Percentiles rank a stretch among this genome's conserved stretches.
Conservation (phyloP, 1,284 basidiomycete species). For the Trichosporon sp. region DNA sequence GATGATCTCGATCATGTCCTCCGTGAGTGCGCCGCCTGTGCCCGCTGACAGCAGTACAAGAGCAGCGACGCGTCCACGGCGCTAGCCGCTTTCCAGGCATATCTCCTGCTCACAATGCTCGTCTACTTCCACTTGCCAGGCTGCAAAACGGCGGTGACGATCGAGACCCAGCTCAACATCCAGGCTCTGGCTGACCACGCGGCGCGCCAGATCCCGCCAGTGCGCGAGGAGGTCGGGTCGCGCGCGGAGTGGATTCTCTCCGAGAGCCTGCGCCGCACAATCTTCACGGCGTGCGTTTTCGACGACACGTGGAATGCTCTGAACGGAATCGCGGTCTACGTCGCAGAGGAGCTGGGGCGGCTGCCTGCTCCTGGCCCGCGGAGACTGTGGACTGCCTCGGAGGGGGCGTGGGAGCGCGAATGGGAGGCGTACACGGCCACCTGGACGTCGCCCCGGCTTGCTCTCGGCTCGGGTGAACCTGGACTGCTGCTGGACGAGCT, state of each 20-base stretch:
- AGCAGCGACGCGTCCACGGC: neutral
- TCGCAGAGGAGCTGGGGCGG: conserved; percentile 9
- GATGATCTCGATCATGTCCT: neutral
- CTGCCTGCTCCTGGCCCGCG: conserved; percentile 9
- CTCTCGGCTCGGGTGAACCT: neutral
- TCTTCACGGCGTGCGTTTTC: conserved; percentile 12
- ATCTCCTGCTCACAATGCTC: conserved; percentile 11
- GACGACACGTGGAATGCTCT: conserved; percentile 12
- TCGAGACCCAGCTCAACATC: conserved; percentile 10
- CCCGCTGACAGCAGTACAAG: neutral
- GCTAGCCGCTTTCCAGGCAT: conserved; percentile 13
- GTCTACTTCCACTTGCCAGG: conserved; percentile 8
- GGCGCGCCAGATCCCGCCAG: neutral
- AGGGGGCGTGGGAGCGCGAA: neutral
- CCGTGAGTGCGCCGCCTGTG: neutral
- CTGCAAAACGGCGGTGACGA: neutral
- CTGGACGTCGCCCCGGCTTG: neutral
- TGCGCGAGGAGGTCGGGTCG: neutral
- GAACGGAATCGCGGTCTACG: conserved; percentile 5
- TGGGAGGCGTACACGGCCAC: neutral
- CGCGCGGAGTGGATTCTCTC: neutral
- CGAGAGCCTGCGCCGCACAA: conserved; percentile 11
- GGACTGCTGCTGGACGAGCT: conserved; percentile 5
- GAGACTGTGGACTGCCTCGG: conserved; percentile 1
- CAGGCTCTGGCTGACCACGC: conserved; percentile 12